phyloP scores from a whole-genome alignment of 768 basidiomycete species.

The Ramaria sp. region DNA sequence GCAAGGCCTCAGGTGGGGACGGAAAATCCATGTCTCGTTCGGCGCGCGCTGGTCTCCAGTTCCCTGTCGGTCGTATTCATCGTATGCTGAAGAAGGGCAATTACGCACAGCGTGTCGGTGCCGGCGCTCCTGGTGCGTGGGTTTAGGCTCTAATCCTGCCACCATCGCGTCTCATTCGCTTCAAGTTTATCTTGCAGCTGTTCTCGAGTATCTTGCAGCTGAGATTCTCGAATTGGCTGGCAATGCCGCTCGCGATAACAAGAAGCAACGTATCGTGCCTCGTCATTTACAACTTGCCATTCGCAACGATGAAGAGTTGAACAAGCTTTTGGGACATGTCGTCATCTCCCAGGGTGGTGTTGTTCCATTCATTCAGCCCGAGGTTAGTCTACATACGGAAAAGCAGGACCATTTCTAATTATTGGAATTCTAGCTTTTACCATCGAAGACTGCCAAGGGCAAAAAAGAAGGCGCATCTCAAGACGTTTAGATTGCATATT shows the following conservation, averaged over 20 bases:
- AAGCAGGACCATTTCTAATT: background rate
- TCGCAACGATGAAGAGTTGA: constrained; percentile 65
- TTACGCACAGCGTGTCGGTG: constrained; percentile 61
- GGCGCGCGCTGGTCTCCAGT: constrained; percentile 48
- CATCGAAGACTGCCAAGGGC: constrained; percentile 32
- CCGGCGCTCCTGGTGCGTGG: constrained; percentile 51
- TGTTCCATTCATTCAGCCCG: constrained; percentile 48
- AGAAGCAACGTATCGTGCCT: constrained; percentile 75
- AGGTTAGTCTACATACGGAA: constrained; percentile 3
- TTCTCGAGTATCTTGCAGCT: constrained; percentile 78
- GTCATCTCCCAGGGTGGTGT: constrained; percentile 76
- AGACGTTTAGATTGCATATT: constrained; percentile 28
- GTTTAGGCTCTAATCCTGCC: background rate
- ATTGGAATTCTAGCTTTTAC: constrained; percentile 26
- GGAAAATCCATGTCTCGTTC: constrained; percentile 58
- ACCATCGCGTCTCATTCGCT: background rate
- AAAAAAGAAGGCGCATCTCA: constrained; percentile 32
- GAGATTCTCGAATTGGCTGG: constrained; percentile 84
- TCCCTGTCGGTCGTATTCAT: constrained; percentile 80
- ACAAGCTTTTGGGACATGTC: constrained; percentile 47
- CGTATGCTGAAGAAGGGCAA: constrained; percentile 64
- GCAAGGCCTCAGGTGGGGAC: constrained; percentile 23
- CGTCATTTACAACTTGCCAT: constrained; percentile 68
- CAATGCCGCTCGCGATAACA: constrained; percentile 67
- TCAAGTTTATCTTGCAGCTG: constrained; percentile 71